A percentile compares a stretch with the other conserved stretches of the same genome.
These are phyloP conservation scores for Aspergillus pseudoglaucus DNA, from an alignment of 2,329 filamentous ascomycete genomes.

Conservation along the genomic window DNA sequence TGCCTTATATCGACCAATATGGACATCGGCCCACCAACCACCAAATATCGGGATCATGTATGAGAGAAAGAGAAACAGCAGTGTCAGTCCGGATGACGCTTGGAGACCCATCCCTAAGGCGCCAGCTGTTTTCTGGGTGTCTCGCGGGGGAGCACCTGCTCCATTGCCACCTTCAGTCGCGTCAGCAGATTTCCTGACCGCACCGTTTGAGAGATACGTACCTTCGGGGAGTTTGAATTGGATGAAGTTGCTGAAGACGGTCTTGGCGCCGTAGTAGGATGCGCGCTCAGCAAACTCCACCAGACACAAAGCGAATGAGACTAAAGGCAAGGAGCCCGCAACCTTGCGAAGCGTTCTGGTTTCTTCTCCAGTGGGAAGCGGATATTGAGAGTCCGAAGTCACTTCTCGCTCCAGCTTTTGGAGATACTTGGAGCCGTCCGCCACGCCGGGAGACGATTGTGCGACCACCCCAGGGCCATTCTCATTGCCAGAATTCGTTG, in stretches of 20 bases:
- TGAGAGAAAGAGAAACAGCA: constrained; percentile 43
- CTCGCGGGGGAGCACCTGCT: constrained; percentile 28
- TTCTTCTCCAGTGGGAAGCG: constrained; percentile 45
- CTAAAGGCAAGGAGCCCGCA: constrained; percentile 45
- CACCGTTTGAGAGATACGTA: constrained; percentile 31
- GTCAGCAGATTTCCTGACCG: no score
- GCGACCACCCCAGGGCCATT: no score
- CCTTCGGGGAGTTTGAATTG: constrained; percentile 52
- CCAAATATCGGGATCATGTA: constrained; percentile 51
- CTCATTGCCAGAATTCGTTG: no score
- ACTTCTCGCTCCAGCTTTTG: no score
- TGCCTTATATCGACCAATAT: constrained; percentile 23
- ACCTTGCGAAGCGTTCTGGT: constrained; percentile 41
- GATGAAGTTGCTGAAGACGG: constrained; percentile 56
- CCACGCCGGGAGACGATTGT: neutral
- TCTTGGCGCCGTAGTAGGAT: constrained; percentile 54
- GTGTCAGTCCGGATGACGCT: constrained; percentile 50
- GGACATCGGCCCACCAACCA: constrained; percentile 22
- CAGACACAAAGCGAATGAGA: constrained; percentile 52
- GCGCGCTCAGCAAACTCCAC: constrained; percentile 58
- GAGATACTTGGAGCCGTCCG: neutral
- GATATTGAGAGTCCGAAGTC: constrained; percentile 13
- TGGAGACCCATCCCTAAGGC: constrained; percentile 54
- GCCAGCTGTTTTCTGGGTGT: constrained; percentile 45
- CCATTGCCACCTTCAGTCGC: constrained; percentile 30